Evolutionary conservation across 169 alveolate genomes (phyloP), one percentile per base, ranked within the genome.

Genomic region (Fabrea salina): DNA sequence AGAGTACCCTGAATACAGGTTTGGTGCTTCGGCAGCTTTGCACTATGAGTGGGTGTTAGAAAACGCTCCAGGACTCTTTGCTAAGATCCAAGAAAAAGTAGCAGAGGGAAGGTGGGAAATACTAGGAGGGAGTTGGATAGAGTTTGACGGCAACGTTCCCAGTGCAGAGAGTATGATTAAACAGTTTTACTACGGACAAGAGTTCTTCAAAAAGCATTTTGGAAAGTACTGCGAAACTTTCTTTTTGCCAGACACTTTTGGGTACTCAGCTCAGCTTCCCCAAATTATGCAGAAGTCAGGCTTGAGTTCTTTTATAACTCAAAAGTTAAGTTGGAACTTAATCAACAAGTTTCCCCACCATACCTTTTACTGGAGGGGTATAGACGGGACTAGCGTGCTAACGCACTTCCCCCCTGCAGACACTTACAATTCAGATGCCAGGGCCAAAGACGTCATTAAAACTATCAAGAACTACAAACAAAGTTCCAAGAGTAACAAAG

Each of bases 341-440:
- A 44, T 75, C 71, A 82, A 82, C 51, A 82, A 82, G 33, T 82
- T 82, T 61, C 84, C 84, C 8, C 75, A 82, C 56, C 25, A 50
- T 4, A 82, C 84, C 7, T 82, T 82, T 33, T 25, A 39, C n/a
- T 82, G 88, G 88, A 39, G 67, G 54, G 88, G 88, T 8, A 75
- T 82, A n/a, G 88, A 82, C 66, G 88, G 88, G 1, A 74, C 88
- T 19, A 80, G 76, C 30, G 83, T 82, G 4, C 44, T 74, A 11
- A 58, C 88, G 8, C 88, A 82, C 58, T 82, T 82, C 75, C 88
- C 88, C 32, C 88, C 88, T 33, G 78, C 88, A 32, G 88, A 82
- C 54, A 82, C 84, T 7, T 82, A 82, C 57, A 53, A 50, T 43
- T 75, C 84, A 2, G 39, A 72, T 53, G 84, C 82, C 2, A 49